A percentile compares a stretch with the other conserved stretches of the same genome.
Conservation (phyloP, 2,329 filamentous ascomycete genomes). For the Leptosphaerulina australis region DNA sequence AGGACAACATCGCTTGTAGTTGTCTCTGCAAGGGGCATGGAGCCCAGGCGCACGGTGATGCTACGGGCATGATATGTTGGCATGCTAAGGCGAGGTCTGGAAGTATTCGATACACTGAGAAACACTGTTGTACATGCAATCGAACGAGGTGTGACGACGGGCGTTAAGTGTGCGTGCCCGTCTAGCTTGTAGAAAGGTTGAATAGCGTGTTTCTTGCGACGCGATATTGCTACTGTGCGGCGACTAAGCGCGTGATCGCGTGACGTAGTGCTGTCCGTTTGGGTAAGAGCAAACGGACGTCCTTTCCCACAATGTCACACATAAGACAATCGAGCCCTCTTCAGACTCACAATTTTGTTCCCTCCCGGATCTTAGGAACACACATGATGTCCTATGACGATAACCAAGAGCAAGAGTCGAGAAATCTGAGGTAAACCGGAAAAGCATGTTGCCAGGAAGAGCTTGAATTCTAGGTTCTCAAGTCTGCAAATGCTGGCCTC, state of each 20-base stretch:
- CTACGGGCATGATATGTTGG: constrained; percentile 41
- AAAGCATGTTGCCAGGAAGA: too few relatives aligned
- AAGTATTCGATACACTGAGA: neutral
- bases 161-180: neutral
- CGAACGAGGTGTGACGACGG: neutral
- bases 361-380: too few relatives aligned
- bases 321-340: too few relatives aligned
- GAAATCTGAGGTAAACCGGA: too few relatives aligned
- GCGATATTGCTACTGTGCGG: constrained; percentile 9
- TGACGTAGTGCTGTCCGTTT: constrained; percentile 21
- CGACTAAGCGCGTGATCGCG: constrained; percentile 17
- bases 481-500: too few relatives aligned
- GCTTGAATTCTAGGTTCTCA: too few relatives aligned
- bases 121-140: constrained; percentile 2
- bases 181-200: constrained; percentile 7
- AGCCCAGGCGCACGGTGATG: constrained; percentile 33
- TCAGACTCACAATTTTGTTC: too few relatives aligned
- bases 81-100: constrained; percentile 24
- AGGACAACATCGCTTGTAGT: constrained; percentile 31
- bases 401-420: too few relatives aligned
- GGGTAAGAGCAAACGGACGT: constrained; percentile 20
- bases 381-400: too few relatives aligned
- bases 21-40: constrained; percentile 34
- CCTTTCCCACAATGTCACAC: constrained; percentile 2
- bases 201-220: neutral